Evolutionary conservation across 2,329 filamentous ascomycete genomes (phyloP).

Genomic region (Coniochaeta sp.): DNA sequence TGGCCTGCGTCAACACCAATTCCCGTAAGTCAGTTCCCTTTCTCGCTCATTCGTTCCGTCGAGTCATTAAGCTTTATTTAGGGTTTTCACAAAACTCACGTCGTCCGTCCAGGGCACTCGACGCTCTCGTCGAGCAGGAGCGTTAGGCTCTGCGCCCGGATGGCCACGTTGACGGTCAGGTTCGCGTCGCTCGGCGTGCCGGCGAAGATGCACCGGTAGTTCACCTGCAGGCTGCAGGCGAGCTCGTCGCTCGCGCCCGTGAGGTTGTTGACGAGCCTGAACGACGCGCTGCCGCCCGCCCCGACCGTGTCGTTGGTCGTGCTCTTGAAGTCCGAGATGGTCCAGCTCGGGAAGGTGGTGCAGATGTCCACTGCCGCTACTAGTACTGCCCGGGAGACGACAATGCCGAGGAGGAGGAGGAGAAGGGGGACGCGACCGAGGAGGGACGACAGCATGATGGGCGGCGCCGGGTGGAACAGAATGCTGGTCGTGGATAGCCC

Average conservation of each 20-base stretch:
- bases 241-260: conserved; percentile 5
- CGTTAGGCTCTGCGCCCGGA: conserved; percentile 6
- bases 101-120: background rate
- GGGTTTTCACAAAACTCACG: too few relatives aligned
- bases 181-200: conserved; percentile 7
- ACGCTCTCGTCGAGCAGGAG: conserved; percentile 5
- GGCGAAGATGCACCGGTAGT: conserved; percentile 8
- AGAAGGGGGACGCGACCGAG: background rate
- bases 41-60: background rate
- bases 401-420: background rate
- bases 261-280: conserved; percentile 7
- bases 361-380: background rate
- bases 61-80: too few relatives aligned
- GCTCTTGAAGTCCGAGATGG: conserved; percentile 5
- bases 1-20: background rate
- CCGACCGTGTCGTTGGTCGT: conserved; percentile 6
- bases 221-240: conserved; percentile 8
- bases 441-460: conserved; percentile 1
- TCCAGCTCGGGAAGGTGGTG: conserved; percentile 4
- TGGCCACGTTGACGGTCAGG: conserved; percentile 7
- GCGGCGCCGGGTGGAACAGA: too few relatives aligned
- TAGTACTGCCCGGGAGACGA: background rate
- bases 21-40: background rate
- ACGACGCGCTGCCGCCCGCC: conserved; percentile 4
- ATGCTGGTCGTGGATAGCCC: background rate